These are phyloP conservation scores for Penicillium turbatum DNA, from an alignment of 495 filamentous ascomycete species.

Conservation along the genomic window DNA sequence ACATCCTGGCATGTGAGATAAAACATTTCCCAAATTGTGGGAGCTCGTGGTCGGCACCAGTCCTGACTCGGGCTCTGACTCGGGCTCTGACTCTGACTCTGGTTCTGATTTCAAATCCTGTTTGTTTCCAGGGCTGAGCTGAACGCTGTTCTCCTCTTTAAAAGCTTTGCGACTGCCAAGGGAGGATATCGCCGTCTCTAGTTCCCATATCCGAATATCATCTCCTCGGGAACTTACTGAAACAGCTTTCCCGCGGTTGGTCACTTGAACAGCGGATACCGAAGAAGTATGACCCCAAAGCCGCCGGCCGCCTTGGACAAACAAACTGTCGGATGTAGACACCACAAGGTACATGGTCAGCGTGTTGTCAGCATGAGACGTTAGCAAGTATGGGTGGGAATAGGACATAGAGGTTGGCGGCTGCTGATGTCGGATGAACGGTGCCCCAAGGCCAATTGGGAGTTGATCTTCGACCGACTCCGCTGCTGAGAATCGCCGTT, in stretches of 20 bases:
- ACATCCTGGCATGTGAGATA: conserved; percentile 51
- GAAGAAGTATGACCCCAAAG: conserved; percentile 95
- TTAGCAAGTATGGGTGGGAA: conserved; percentile 85
- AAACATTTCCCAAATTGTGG: not conserved
- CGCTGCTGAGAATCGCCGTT: conserved; percentile 19
- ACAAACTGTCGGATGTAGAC: conserved; percentile 61
- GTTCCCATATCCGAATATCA: conserved; percentile 90
- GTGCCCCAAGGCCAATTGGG: conserved; percentile 2
- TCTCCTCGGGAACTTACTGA: conserved; percentile 78
- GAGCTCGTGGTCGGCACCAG: not conserved
- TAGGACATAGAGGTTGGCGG: conserved; percentile 75
- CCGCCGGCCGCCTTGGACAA: conserved; percentile 68
- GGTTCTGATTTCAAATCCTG: not conserved
- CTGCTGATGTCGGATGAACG: conserved; percentile 38
- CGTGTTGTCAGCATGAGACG: conserved; percentile 88
- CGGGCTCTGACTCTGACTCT: not conserved
- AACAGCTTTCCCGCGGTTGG: conserved; percentile 81
- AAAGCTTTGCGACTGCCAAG: conserved; percentile 34
- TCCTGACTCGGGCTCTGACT: no score
- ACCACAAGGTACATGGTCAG: conserved; percentile 81
- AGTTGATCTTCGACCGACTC: not conserved
- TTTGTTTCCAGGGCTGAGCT: conserved; percentile 42
- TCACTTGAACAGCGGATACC: conserved; percentile 81
- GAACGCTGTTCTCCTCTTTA: conserved; percentile 52
- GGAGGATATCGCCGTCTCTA: conserved; percentile 66